Base-by-base conservation (phyloP, 2,329 filamentous ascomycete genomes). In the Xylariaceae sp. region DNA sequence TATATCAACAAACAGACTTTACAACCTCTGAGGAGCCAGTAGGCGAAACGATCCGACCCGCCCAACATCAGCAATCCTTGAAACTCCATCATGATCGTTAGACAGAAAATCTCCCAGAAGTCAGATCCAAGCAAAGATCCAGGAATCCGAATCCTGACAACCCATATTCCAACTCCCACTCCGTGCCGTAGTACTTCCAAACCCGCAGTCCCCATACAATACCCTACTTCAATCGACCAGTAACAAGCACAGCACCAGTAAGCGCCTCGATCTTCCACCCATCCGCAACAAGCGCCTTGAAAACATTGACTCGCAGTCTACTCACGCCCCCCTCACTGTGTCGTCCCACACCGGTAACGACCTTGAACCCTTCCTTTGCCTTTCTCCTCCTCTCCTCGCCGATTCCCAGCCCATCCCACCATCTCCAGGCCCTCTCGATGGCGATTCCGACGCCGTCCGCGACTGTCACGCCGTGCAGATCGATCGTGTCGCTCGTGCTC, bases 381-480 rank as follows among this genome's bases (percentile, higher is more conserved):
- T n/a, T 45, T 60, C 79, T 77, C 57, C 81, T 81, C 45, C 77
- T 75, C 64, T 92, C 87, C 42, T 77, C 76, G 64, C 91, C 87
- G 22, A 28, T 7, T 1, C 88, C 88, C 9, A 90, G 72, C 0
- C 72, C 71, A 16, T 82, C 73, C 92, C 91, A 97, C 93, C 93
- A 97, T 10, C 66, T 67, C 58, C 80, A 76, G 0, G 88, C 86
- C 36, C 78, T 79, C 43, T 84, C 78, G 31, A 81, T 79, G 1
- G 89, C 85, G 58, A 97, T 96, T 3, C 89, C 78, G 31, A 91
- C 84, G 1, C 88, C 93, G 67, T 96, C 89, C 45, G 84, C 76
- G 1, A 97, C 91, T 42, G 79, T 84, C 5, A 96, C 83, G 6
- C 90, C 90, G 67, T 97, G 93, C 22, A 97, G 74, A 68, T 97